phyloP scores from a whole-genome alignment of 1,139 yeast species.

The Candida sanyaensis region DNA sequence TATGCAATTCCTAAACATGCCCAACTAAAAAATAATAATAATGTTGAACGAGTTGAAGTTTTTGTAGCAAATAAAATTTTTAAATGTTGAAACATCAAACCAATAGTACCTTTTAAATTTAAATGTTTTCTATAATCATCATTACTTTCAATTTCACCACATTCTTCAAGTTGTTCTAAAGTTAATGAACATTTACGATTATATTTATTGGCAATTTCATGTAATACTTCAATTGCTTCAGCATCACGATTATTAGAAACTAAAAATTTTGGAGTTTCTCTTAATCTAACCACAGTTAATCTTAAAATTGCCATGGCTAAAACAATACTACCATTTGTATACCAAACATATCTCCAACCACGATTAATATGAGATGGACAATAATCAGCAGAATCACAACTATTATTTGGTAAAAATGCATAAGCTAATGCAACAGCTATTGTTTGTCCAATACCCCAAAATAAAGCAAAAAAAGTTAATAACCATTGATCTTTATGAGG shows the following conservation, averaged over 20 bases:
- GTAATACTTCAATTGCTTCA: conserved; percentile 44
- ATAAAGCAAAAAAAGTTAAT: conserved; percentile 56
- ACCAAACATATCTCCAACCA: conserved; percentile 66
- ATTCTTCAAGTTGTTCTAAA: conserved; percentile 41
- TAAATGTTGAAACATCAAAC: conserved; percentile 24
- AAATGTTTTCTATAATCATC: conserved; percentile 23
- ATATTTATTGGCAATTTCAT: conserved; percentile 41
- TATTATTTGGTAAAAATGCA: conserved; percentile 53
- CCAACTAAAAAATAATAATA: conserved; percentile 35
- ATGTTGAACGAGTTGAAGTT: conserved; percentile 28
- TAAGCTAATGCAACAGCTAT: conserved; percentile 55
- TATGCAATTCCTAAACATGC: conserved; percentile 39
- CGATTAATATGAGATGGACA: conserved; percentile 50
- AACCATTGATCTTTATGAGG: conserved; percentile 57
- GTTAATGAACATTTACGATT: conserved; percentile 45
- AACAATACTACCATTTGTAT: conserved; percentile 54
- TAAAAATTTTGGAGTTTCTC: conserved; percentile 61
- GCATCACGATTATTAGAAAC: conserved; percentile 54
- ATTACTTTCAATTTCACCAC: conserved; percentile 42
- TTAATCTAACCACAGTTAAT: conserved; percentile 45
- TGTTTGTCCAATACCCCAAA: conserved; percentile 68
- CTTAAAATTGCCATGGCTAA: conserved; percentile 49
- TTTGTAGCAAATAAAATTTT: conserved; percentile 28
- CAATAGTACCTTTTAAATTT: conserved; percentile 20
- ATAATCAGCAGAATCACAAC: conserved; percentile 36